These are phyloP conservation scores for Kwoniella bestiolae DNA, from an alignment of 768 basidiomycete species.

Conservation along the genomic window DNA sequence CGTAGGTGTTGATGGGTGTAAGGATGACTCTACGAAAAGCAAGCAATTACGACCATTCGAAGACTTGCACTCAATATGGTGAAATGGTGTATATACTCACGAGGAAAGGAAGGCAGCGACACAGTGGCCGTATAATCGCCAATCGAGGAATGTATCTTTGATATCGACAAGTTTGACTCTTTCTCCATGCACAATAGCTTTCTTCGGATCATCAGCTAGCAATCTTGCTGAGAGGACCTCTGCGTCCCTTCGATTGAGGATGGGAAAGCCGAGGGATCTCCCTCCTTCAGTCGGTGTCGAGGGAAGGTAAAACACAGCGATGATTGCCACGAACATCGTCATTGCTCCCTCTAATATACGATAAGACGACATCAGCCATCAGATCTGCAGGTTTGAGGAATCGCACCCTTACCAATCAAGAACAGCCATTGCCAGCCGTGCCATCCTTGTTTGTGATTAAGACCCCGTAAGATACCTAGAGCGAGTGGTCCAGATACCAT, in stretches of 20 bases:
- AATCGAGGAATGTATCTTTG: slow-evolving; percentile 24
- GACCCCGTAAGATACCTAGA: slow-evolving; percentile 23
- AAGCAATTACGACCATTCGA: background rate
- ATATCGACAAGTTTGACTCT: slow-evolving; percentile 15
- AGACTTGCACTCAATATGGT: background rate
- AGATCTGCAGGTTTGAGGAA: background rate
- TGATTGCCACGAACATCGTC: slow-evolving; percentile 27
- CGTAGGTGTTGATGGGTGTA: slow-evolving; percentile 31
- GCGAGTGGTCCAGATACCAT: slow-evolving; percentile 29
- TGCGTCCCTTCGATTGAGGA: slow-evolving; percentile 17
- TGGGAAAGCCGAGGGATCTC: slow-evolving; percentile 6
- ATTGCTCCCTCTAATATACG: slow-evolving; percentile 28
- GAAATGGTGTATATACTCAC: slow-evolving; percentile 13
- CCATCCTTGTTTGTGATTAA: slow-evolving; percentile 19
- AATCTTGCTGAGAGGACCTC: slow-evolving; percentile 19
- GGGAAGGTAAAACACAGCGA: slow-evolving; percentile 27
- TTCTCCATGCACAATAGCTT: slow-evolving; percentile 4
- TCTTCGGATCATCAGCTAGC: slow-evolving; percentile 24
- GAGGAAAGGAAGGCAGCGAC: slow-evolving; percentile 27
- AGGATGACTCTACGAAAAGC: slow-evolving; percentile 19
- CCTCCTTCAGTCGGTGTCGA: slow-evolving; percentile 23
- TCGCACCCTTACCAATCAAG: slow-evolving; percentile 15
- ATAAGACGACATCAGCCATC: background rate
- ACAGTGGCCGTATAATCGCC: slow-evolving; percentile 27
- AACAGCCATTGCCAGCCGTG: slow-evolving; percentile 35